Conservation (phyloP, 2,329 filamentous ascomycete species). For the Ophiostoma himal-ulmi region DNA sequence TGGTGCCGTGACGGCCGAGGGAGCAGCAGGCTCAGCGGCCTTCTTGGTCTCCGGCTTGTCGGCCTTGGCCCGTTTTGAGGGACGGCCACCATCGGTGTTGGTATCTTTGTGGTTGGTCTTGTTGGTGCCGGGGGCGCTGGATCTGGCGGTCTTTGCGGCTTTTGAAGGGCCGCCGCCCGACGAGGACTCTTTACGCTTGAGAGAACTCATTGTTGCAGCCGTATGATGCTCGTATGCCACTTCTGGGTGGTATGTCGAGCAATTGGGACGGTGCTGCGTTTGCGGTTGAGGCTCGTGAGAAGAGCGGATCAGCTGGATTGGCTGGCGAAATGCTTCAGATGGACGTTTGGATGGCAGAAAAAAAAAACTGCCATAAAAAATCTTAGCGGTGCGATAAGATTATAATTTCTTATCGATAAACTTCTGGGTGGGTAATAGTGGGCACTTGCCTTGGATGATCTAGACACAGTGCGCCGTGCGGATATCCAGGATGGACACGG, state of each 20-base stretch:
- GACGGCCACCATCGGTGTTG: constrained; percentile 20
- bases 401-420: constrained; percentile 23
- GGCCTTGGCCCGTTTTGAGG: constrained; percentile 24
- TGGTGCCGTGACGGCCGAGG: constrained; percentile 26
- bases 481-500: neutral
- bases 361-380: constrained; percentile 23
- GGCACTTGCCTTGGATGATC: neutral
- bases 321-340: constrained; percentile 2
- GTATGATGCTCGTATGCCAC: constrained; percentile 15
- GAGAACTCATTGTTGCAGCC: constrained; percentile 23
- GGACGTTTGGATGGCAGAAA: constrained; percentile 9
- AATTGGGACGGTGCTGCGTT: constrained; percentile 7
- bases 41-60: constrained; percentile 16
- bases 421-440: neutral
- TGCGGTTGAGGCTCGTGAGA: constrained; percentile 9
- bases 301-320: constrained; percentile 5
- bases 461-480: constrained; percentile 3
- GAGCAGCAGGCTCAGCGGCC: neutral
- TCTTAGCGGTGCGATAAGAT: constrained; percentile 22
- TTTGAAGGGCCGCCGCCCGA: constrained; percentile 17
- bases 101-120: constrained; percentile 13
- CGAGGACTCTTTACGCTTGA: constrained; percentile 27
- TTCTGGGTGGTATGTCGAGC: constrained; percentile 14
- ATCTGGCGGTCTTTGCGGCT: constrained; percentile 10
- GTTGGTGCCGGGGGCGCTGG: neutral